Conservation (phyloP, 2,329 filamentous ascomycete genomes). For the Apiospora marii region DNA sequence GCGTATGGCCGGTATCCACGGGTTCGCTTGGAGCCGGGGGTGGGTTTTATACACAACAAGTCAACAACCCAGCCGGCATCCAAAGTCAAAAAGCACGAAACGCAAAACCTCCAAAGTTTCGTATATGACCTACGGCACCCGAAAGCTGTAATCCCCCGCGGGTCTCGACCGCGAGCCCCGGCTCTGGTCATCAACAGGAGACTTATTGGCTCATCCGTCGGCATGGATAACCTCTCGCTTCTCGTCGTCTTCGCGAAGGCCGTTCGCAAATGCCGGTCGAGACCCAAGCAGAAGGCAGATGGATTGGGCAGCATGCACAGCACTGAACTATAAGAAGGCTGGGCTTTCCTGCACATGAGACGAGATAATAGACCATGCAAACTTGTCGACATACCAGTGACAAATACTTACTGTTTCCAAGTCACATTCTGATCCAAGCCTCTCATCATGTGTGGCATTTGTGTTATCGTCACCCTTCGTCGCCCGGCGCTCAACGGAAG, state of each 20-base stretch:
- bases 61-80: neutral
- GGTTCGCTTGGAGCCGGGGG: neutral
- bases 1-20: neutral
- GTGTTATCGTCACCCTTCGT: neutral
- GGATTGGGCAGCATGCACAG: neutral
- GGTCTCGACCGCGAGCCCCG: neutral
- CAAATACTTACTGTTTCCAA: neutral
- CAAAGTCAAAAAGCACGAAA: neutral
- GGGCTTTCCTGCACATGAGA: neutral
- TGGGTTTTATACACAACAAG: neutral
- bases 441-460: neutral
- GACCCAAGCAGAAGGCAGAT: neutral
- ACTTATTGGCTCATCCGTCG: neutral
- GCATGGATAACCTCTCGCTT: neutral
- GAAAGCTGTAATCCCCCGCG: neutral
- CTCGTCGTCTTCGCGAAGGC: neutral
- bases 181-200: neutral
- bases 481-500: neutral
- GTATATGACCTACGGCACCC: neutral
- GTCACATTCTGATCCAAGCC: neutral
- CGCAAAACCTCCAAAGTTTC: neutral
- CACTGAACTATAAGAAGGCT: neutral
- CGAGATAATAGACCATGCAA: neutral
- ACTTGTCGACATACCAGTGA: too few species aligned
- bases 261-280: neutral